phyloP scores from a whole-genome alignment of 2,329 filamentous ascomycete genomes.

The Fusarium torreyae region DNA sequence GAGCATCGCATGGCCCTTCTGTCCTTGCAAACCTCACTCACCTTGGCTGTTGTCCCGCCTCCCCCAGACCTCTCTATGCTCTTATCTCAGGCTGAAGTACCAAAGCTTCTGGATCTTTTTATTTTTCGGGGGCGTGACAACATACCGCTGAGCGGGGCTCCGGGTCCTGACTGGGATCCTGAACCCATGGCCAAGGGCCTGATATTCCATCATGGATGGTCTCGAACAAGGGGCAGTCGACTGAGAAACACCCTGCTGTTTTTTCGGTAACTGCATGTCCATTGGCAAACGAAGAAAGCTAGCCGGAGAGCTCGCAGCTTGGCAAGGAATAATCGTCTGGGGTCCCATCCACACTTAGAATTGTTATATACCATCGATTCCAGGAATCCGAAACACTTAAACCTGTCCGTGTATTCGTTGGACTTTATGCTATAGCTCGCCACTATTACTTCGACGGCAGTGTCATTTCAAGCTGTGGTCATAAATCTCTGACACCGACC shows the following conservation, averaged over 20 bases:
- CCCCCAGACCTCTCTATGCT: conserved; percentile 34
- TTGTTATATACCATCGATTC: conserved; percentile 49
- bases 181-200: conserved; percentile 30
- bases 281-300: conserved; percentile 45
- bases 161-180: conserved; percentile 25
- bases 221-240: conserved; percentile 41
- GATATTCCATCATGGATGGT: conserved; percentile 39
- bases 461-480: conserved; percentile 41
- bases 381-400: conserved; percentile 50
- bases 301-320: conserved; percentile 41
- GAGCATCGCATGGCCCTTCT: conserved; percentile 22
- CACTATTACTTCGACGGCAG: conserved; percentile 40
- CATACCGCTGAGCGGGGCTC: conserved; percentile 35
- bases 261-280: conserved; percentile 33
- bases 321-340: conserved; percentile 44
- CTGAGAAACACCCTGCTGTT: conserved; percentile 41
- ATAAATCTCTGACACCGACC: conserved; percentile 48
- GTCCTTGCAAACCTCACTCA: conserved; percentile 35
- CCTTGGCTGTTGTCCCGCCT: conserved; percentile 25
- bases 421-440: conserved; percentile 43
- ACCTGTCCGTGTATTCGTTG: conserved; percentile 40
- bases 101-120: conserved; percentile 47
- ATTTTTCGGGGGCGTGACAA: conserved; percentile 31
- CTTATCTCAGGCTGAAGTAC: conserved; percentile 42
- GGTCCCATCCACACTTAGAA: conserved; percentile 46